Evolutionary conservation across 768 basidiomycete genomes (phyloP), one percentile per base, ranked within the genome.

Genomic region (Agaricus bisporus): DNA sequence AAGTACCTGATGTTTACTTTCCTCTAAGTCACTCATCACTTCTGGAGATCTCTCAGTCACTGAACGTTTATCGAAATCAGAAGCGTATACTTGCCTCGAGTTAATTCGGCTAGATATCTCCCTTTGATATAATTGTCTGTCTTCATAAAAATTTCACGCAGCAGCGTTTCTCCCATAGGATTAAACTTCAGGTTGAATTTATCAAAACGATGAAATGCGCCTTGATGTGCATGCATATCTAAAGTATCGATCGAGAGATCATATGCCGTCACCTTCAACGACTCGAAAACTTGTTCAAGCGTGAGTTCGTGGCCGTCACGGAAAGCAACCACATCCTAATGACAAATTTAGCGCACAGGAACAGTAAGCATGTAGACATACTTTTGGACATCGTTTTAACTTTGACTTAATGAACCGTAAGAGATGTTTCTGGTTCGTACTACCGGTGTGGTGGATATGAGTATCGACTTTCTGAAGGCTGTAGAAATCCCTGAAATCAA

Each of bases 391-490:
- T 18, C 82, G 83, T 71, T 93, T 94, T 91, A 97, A 95, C 66
- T 95, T 95, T n/a, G 86, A 84, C 68, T 99, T 99, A 74, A 99
- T 98, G 72, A 99, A 98, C 7, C 97, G 91, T 10, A 99, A 73
- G 17, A 99, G 72, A 71, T 99, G 97, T 68, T 99, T 99, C 68
- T 99, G 97, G 66, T 99, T 99, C 95, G 98, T 98, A 70, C 91
- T 91, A 56, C 95, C 97, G 4, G 95, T 95, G 66, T 98, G 92
- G 63, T 99, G 97, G 26, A 99, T 91, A 68, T 99, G 97, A 8
- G 97, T 99, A 65, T 99, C 97, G 56, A 99, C 97, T 67, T 99
- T 99, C 20, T 97, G 85, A 48, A 93, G 77, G 66, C 98, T 99
- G 71, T 99, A 98, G 61, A 99, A 98, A 70, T 98, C 97, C 56